phyloP scores from a whole-genome alignment of 2,329 filamentous ascomycete genomes.

The Penicillium sp. region DNA sequence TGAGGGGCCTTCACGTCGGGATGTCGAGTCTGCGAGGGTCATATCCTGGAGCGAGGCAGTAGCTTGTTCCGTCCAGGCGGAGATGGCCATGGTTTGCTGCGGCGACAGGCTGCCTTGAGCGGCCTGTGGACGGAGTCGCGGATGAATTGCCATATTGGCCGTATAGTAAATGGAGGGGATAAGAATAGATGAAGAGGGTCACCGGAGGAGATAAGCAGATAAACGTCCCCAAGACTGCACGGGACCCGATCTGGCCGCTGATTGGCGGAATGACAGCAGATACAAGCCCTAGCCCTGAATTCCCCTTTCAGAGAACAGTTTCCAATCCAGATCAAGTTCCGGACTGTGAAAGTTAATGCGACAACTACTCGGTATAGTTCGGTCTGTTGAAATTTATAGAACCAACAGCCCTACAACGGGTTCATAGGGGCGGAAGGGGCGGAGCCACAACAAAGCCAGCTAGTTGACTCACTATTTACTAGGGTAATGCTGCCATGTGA shows the following conservation, averaged over 20 bases:
- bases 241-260: slow-evolving; percentile 12
- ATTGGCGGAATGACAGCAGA: slow-evolving; percentile 16
- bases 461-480: too few species aligned
- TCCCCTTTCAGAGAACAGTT: slow-evolving; percentile 1
- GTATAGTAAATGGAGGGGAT: slow-evolving; percentile 1
- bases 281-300: slow-evolving; percentile 21
- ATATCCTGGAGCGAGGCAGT: slow-evolving; percentile 35
- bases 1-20: slow-evolving; percentile 40
- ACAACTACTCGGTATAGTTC: too few species aligned
- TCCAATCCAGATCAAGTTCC: too few species aligned
- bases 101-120: slow-evolving; percentile 28
- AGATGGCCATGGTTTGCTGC: slow-evolving; percentile 53
- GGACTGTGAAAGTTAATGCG: too few species aligned
- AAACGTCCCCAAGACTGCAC: slow-evolving; percentile 18
- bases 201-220: slow-evolving; percentile 16
- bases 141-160: slow-evolving; percentile 41
- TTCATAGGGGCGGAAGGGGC: too few species aligned
- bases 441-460: too few species aligned
- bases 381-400: too few species aligned
- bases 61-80: slow-evolving; percentile 57
- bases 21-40: slow-evolving; percentile 27
- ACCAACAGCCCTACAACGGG: too few species aligned
- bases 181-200: slow-evolving; percentile 9
- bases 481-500: too few species aligned
- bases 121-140: slow-evolving; percentile 27